Evolutionary conservation across 768 basidiomycete genomes (phyloP).

Genomic region (Termitomyces sp.): DNA sequence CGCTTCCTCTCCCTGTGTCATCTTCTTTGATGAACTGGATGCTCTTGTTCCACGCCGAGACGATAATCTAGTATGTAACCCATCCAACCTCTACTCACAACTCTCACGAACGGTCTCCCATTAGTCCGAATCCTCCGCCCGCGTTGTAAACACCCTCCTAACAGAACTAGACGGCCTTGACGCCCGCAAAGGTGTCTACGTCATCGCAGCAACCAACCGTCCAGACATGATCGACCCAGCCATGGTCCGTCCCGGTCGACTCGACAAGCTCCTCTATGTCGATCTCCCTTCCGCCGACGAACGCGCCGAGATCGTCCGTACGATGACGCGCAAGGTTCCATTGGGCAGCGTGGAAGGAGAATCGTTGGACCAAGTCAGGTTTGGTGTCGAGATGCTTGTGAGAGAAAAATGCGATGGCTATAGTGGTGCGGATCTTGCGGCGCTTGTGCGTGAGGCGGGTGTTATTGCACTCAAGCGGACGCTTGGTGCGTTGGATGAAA

Average conservation of each 20-base stretch:
- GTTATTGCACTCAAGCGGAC: conserved; percentile 74
- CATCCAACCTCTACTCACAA: not conserved
- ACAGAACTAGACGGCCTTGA: conserved; percentile 94
- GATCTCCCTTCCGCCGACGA: conserved; percentile 75
- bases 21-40: conserved; percentile 95
- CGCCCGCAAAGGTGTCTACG: conserved; percentile 81
- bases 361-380: conserved; percentile 17
- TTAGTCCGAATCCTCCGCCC: conserved; percentile 89
- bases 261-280: conserved; percentile 93
- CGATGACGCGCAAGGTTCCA: conserved; percentile 70
- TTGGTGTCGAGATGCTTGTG: conserved; percentile 44
- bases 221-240: conserved; percentile 98
- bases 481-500: conserved; percentile 62
- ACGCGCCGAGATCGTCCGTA: conserved; percentile 80
- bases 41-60: conserved; percentile 89
- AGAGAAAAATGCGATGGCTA: conserved; percentile 75
- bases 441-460: conserved; percentile 86
- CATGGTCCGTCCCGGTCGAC: conserved; percentile 93
- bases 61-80: conserved; percentile 69
- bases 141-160: conserved; percentile 91
- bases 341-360: conserved; percentile 31
- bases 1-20: conserved; percentile 90
- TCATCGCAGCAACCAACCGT: conserved; percentile 92
- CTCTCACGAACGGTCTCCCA: not conserved
- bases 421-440: conserved; percentile 89